A percentile compares a stretch with the other conserved stretches of the same genome.
Evolutionary conservation across 352 stramenopile genomes (phyloP).

Genomic region (Globisporangium rhizosaccharum): DNA sequence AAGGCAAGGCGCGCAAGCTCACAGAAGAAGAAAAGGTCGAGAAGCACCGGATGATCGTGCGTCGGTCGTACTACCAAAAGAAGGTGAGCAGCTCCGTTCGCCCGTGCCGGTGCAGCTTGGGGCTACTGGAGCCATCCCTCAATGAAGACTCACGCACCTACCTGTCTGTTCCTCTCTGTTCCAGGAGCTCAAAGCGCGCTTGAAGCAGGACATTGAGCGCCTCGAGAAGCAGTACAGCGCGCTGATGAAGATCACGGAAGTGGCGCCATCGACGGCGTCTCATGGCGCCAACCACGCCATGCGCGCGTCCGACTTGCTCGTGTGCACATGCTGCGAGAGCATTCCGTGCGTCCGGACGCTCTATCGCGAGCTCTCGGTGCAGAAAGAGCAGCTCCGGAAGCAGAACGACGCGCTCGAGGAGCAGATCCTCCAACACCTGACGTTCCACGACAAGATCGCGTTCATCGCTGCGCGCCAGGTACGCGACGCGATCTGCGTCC

Average conservation of each 20-base stretch:
- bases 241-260: slow-evolving; percentile 16
- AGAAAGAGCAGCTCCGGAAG: slow-evolving; percentile 19
- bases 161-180: background rate
- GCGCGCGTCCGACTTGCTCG: slow-evolving; percentile 10
- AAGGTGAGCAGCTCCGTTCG: slow-evolving; percentile 12
- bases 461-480: slow-evolving; percentile 15
- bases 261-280: background rate
- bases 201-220: slow-evolving; percentile 20
- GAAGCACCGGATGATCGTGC: slow-evolving; percentile 50
- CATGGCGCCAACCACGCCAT: background rate
- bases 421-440: slow-evolving; percentile 18
- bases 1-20: slow-evolving; percentile 10
- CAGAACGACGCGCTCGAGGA: slow-evolving; percentile 25
- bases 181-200: slow-evolving; percentile 17
- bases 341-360: slow-evolving; percentile 7
- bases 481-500: background rate
- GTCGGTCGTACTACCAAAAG: slow-evolving; percentile 36
- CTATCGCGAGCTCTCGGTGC: slow-evolving; percentile 17
- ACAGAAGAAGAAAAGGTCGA: slow-evolving; percentile 34
- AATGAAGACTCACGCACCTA: background rate
- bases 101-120: background rate
- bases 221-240: slow-evolving; percentile 25
- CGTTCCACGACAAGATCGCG: slow-evolving; percentile 23
- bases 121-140: too few species aligned
- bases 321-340: slow-evolving; percentile 8